phyloP scores from a whole-genome alignment of 176 grass and related monocot species.

The Triticum turgidum region DNA sequence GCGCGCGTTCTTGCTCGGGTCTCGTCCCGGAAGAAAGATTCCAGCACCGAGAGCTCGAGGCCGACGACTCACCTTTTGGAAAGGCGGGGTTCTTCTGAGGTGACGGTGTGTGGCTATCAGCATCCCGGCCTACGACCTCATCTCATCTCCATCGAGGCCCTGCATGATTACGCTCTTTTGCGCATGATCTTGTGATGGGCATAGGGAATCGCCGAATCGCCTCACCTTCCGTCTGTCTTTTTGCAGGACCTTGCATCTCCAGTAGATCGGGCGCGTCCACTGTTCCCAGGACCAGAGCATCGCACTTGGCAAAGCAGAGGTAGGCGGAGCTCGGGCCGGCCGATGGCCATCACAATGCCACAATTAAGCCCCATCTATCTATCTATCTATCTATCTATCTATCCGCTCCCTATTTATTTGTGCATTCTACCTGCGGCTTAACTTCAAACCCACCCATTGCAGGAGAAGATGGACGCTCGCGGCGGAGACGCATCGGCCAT shows the following conservation, averaged over 20 bases:
- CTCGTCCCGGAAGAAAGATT: background rate
- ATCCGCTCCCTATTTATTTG: conserved; percentile 25
- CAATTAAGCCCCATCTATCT: background rate
- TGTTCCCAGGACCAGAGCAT: background rate
- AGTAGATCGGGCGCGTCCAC: background rate
- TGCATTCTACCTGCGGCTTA: background rate
- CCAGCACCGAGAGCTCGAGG: background rate
- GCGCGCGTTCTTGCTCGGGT: background rate
- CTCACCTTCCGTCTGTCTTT: background rate
- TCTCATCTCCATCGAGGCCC: background rate
- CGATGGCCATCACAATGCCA: conserved; percentile 7
- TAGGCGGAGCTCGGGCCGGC: background rate
- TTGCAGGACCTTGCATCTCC: conserved; percentile 23
- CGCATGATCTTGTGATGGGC: conserved; percentile 18
- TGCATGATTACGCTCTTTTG: conserved; percentile 34
- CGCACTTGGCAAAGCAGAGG: conserved; percentile 7
- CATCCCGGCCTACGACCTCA: background rate
- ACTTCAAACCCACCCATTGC: background rate
- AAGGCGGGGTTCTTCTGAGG: background rate
- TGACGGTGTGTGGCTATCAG: background rate
- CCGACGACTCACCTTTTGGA: background rate
- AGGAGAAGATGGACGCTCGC: conserved; percentile 15
- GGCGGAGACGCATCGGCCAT: background rate
- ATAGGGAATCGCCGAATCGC: conserved; percentile 6
- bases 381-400: background rate